These are phyloP conservation scores for Mimosa bimucronata DNA, from an alignment of 306 rosid genomes.

Conservation along the genomic window DNA sequence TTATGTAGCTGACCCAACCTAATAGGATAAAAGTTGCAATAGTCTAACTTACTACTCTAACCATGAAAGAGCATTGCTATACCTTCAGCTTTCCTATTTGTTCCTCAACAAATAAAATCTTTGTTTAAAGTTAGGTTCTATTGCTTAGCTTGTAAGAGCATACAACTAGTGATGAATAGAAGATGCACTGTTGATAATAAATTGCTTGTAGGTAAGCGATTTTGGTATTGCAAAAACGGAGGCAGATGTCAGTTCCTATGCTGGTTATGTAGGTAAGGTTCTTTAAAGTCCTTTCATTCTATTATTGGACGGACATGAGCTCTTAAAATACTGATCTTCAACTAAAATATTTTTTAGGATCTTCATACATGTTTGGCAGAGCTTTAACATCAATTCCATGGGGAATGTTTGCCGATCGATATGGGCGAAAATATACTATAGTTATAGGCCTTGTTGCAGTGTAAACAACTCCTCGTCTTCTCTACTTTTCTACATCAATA, in stretches of 20 bases:
- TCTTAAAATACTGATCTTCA: not conserved
- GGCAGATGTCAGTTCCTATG: constrained; percentile 53
- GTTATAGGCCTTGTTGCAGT: constrained; percentile 41
- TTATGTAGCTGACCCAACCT: too few species aligned
- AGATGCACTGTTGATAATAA: not conserved
- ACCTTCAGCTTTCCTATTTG: not conserved
- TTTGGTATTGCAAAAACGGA: not conserved
- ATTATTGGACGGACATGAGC: not conserved
- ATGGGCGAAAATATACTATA: not conserved
- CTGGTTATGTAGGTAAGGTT: constrained; percentile 76
- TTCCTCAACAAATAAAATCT: not conserved
- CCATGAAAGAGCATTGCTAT: not conserved
- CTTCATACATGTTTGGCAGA: constrained; percentile 45
- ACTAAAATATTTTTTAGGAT: constrained; percentile 50
- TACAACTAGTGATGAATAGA: constrained; percentile 1
- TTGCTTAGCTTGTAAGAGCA: not conserved
- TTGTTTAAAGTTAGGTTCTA: not conserved
- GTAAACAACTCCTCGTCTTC: constrained; percentile 43
- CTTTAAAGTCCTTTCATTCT: constrained; percentile 4
- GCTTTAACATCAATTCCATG: not conserved
- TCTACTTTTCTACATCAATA: not conserved
- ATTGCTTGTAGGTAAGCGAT: constrained; percentile 14
- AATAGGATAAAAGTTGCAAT: not conserved
- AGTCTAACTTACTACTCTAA: not conserved
- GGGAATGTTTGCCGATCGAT: constrained; percentile 1